Conservation (phyloP, 1,284 basidiomycete genomes). For the Leccinum discolor region DNA sequence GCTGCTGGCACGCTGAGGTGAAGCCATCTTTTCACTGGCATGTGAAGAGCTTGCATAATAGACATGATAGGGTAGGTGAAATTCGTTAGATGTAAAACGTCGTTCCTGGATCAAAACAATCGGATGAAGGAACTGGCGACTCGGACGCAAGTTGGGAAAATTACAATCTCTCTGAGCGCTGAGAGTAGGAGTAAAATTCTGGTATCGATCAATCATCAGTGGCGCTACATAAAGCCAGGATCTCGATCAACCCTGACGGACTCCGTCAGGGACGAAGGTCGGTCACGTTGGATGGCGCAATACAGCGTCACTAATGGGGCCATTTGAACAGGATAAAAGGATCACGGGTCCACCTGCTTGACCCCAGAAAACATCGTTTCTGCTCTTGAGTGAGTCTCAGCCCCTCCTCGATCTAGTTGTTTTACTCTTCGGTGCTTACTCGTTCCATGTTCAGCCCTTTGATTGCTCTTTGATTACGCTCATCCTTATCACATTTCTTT, state of each 20-base stretch:
- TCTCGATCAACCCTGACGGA: neutral
- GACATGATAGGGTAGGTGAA: too few species aligned
- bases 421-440: neutral
- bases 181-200: too few species aligned
- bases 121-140: too few species aligned
- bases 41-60: too few species aligned
- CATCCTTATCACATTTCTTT: neutral
- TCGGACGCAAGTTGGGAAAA: too few species aligned
- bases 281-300: neutral
- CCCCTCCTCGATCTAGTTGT: neutral
- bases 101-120: too few species aligned
- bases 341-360: neutral
- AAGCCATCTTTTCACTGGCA: too few species aligned
- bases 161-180: too few species aligned
- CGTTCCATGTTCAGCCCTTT: neutral
- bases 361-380: neutral
- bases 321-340: neutral
- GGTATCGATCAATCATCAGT: too few species aligned
- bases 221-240: neutral
- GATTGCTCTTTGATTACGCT: neutral
- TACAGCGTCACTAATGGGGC: neutral
- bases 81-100: too few species aligned
- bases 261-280: neutral
- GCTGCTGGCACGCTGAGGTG: too few species aligned
- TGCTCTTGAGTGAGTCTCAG: neutral